Evolutionary conservation across 2,329 filamentous ascomycete species (phyloP).

Genomic region (Scedosporium boydii): DNA sequence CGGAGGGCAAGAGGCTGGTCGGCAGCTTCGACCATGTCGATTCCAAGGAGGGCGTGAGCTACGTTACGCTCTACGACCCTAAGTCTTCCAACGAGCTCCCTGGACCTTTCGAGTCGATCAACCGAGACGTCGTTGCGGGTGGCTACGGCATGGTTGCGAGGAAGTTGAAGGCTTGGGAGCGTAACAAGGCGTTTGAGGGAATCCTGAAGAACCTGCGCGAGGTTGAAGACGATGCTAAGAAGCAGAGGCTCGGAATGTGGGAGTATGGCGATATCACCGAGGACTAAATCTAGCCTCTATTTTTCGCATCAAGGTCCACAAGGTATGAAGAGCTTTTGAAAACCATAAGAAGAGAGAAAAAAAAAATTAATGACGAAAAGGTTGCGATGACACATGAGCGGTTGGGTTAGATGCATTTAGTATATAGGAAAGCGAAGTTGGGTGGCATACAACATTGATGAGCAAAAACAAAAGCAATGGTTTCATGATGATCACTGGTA

Average conservation of each 20-base stretch:
- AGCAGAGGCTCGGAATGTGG: constrained; percentile 80
- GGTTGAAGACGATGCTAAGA: constrained; percentile 70
- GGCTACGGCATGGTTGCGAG: constrained; percentile 85
- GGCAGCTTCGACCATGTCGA: constrained; percentile 84
- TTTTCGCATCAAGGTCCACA: background rate
- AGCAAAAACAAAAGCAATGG: too few relatives aligned
- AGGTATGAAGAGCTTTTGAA: background rate
- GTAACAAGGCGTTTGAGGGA: constrained; percentile 56
- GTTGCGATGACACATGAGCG: too few relatives aligned
- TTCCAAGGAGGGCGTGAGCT: constrained; percentile 67
- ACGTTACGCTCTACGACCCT: constrained; percentile 82
- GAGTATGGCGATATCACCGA: constrained; percentile 97
- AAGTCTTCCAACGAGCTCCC: constrained; percentile 45
- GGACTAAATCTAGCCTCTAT: constrained; percentile 43
- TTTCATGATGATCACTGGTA: too few relatives aligned
- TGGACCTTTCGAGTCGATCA: constrained; percentile 68
- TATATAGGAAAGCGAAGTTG: background rate
- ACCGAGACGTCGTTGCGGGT: constrained; percentile 74
- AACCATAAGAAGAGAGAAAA: background rate
- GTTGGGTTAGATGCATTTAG: too few relatives aligned
- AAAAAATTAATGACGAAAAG: background rate
- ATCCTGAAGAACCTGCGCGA: constrained; percentile 64
- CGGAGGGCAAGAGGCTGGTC: constrained; percentile 68
- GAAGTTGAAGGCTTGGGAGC: constrained; percentile 89
- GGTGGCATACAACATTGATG: background rate